These are phyloP conservation scores for Talinum fruticosum DNA, from an alignment of 148 eudicot genomes.

Conservation along the genomic window DNA sequence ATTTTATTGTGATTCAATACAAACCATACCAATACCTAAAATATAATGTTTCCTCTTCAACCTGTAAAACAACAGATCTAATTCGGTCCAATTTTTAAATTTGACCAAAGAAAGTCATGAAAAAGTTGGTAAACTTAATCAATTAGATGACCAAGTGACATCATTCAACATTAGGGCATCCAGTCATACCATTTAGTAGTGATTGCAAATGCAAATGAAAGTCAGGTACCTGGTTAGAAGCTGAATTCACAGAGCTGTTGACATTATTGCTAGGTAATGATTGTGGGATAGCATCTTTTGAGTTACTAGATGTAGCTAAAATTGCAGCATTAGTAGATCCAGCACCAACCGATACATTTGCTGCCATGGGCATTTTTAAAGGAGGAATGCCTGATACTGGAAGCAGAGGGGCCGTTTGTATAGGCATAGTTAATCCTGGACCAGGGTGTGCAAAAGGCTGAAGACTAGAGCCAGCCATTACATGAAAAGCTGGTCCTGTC, in stretches of 20 bases:
- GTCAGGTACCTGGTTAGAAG: slow-evolving; percentile 33
- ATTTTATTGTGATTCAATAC: neutral
- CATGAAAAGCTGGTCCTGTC: slow-evolving; percentile 42
- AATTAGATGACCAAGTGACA: neutral
- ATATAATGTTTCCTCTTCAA: neutral
- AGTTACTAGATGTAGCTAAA: slow-evolving; percentile 27
- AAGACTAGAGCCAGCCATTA: slow-evolving; percentile 44
- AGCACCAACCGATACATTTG: slow-evolving; percentile 34
- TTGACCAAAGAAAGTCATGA: neutral
- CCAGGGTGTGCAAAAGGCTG: slow-evolving; percentile 49
- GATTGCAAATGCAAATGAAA: neutral
- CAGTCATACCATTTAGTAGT: neutral
- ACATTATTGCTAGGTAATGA: slow-evolving; percentile 30
- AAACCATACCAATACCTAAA: neutral
- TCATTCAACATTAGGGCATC: neutral
- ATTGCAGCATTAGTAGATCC: slow-evolving; percentile 26
- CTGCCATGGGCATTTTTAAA: slow-evolving; percentile 30
- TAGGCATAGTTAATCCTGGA: slow-evolving; percentile 55
- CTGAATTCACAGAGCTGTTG: slow-evolving; percentile 31
- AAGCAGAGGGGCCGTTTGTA: slow-evolving; percentile 35
- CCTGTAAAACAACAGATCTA: too few species aligned
- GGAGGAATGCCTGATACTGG: slow-evolving; percentile 34
- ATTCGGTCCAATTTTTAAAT: neutral
- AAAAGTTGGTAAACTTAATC: neutral
- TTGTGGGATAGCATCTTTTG: slow-evolving; percentile 33